Evolutionary conservation across 176 grass and related monocot genomes (phyloP), one percentile per base, ranked within the genome.

Genomic region (Neostapfia colusana): DNA sequence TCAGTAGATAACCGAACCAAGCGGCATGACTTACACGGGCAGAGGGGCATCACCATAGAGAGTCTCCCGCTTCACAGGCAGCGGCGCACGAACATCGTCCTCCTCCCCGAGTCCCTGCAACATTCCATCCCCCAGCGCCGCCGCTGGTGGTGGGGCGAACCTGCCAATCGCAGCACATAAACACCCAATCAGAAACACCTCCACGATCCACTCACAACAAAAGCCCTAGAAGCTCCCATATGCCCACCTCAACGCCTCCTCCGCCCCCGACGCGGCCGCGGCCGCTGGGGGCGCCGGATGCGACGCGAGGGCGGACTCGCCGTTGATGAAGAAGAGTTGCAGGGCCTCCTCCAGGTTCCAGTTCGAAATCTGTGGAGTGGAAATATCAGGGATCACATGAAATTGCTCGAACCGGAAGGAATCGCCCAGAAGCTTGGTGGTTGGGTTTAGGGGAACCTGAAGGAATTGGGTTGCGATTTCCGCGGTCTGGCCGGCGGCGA

Each of bases 291-390:
- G 51, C 24, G 61, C 42, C 1, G 53, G 48, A 68, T 61, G 80
- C 37, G 81, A 67, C 9, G 80, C 41, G 18, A 79, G 77, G 56
- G 87, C 87, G 34, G 84, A 75, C 39, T 99, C 95, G 40, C 86
- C 88, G 40, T 93, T 83, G 28, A 92, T 86, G 76, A 91, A 99
- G 77, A 99, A 99, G 0, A 99, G 80, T 81, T 99, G 95, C 45
- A 95, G 15, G 26, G 95, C 95, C 80, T 95, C 95, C 17, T 99
- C 95, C 18, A 95, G 76, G 75, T 92, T 87, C 95, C 95, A 99
- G 62, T 82, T 86, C 28, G 95, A 82, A 54, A 91, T 91, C 95
- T 99, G 82, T 14, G 16, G 23, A 83, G 80, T 13, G 65, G 40
- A 82, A 50, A 80, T 26, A 7, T 11, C 23, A 25, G 15, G 42